Percentiles rank a stretch among this genome's conserved stretches.
phyloP scores from a whole-genome alignment of 768 basidiomycete genomes.

The Amanita molliuscula region DNA sequence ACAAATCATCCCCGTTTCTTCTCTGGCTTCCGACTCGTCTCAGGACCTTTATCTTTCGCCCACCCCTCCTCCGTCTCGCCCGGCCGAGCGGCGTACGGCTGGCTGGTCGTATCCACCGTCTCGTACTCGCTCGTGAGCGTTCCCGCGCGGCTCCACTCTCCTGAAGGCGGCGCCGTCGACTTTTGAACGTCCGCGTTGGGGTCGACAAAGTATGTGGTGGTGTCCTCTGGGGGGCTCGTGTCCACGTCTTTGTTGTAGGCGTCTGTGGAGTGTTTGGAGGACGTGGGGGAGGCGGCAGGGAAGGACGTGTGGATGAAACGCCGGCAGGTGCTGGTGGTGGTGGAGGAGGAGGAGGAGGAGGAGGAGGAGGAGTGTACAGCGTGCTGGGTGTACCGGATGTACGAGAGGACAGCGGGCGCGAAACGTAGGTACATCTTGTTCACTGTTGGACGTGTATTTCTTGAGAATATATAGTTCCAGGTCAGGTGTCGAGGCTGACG shows the following conservation, averaged over 20 bases:
- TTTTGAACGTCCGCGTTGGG: constrained; percentile 32
- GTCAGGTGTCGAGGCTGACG: not conserved
- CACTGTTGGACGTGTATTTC: not conserved
- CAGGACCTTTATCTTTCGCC: constrained; percentile 22
- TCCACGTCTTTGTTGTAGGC: constrained; percentile 40
- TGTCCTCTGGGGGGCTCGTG: constrained; percentile 27
- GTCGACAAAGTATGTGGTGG: constrained; percentile 37
- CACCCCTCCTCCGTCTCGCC: constrained; percentile 19
- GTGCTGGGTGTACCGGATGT: not conserved
- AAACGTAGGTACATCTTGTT: not conserved
- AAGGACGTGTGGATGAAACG: not conserved
- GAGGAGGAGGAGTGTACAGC: not conserved
- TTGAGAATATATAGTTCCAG: not conserved
- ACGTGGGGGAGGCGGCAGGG: not conserved
- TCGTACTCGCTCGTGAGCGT: constrained; percentile 25
- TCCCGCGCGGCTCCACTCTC: constrained; percentile 32
- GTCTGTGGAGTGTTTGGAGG: constrained; percentile 23
- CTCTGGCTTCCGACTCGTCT: constrained; percentile 14
- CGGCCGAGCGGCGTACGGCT: constrained; percentile 20
- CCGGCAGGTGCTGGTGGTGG: not conserved
- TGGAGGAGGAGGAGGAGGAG: too few species aligned
- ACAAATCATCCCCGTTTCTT: not conserved
- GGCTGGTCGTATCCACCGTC: constrained; percentile 18
- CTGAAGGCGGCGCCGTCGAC: constrained; percentile 39
- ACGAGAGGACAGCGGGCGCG: not conserved